These are phyloP conservation scores for Elasticomyces elasticus DNA, from an alignment of 495 filamentous ascomycete genomes.

Conservation along the genomic window DNA sequence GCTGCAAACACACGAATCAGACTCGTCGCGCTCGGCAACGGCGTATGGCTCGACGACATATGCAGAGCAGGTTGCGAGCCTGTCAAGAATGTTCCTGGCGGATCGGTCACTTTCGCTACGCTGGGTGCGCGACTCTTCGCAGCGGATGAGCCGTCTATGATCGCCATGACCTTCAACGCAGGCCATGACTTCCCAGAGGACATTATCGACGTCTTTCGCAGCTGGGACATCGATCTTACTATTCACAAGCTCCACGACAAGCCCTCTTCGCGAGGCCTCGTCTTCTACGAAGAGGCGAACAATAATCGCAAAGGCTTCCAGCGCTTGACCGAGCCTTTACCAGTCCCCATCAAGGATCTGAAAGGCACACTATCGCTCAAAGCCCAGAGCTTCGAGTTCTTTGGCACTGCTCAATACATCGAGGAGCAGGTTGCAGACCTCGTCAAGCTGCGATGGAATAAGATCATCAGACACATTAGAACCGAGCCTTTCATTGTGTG, in stretches of 20 bases:
- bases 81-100: slow-evolving; percentile 9
- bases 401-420: slow-evolving; percentile 68
- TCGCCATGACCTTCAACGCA: slow-evolving; percentile 23
- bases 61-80: not conserved
- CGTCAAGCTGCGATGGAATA: slow-evolving; percentile 39
- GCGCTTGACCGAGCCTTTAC: slow-evolving; percentile 13
- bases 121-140: slow-evolving; percentile 31
- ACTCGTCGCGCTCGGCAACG: slow-evolving; percentile 11
- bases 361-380: slow-evolving; percentile 39
- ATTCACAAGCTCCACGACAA: slow-evolving; percentile 6
- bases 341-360: slow-evolving; percentile 6
- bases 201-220: slow-evolving; percentile 17
- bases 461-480: not conserved
- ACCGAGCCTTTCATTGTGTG: slow-evolving; percentile 61
- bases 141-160: slow-evolving; percentile 2
- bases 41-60: slow-evolving; percentile 19
- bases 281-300: slow-evolving; percentile 13
- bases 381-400: slow-evolving; percentile 73
- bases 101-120: slow-evolving; percentile 24
- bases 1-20: not conserved
- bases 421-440: slow-evolving; percentile 52
- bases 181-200: slow-evolving; percentile 24
- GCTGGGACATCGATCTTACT: slow-evolving; percentile 15
- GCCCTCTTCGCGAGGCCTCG: slow-evolving; percentile 22
- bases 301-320: slow-evolving; percentile 12